A percentile compares a stretch with the other conserved stretches of the same genome.
These are phyloP conservation scores for Xylariomycetidae sp. DNA, from an alignment of 2,329 filamentous ascomycete species.

Conservation along the genomic window DNA sequence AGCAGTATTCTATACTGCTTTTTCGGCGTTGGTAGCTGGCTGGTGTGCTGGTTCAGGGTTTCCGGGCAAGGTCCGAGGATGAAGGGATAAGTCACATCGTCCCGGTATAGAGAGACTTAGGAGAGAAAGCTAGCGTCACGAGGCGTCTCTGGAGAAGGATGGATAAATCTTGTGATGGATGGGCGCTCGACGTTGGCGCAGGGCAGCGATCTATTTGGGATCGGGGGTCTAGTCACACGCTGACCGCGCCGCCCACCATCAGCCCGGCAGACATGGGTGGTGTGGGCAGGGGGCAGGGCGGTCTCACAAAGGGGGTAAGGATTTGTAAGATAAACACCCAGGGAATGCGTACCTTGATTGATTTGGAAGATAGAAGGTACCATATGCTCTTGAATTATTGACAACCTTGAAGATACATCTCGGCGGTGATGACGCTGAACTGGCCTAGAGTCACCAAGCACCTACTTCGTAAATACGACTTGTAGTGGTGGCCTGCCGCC, in stretches of 20 bases:
- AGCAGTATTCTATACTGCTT: slow-evolving; percentile 1
- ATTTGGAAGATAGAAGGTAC: too few relatives aligned
- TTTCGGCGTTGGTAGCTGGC: neutral
- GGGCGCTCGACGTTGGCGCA: neutral
- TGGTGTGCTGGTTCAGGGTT: slow-evolving; percentile 8
- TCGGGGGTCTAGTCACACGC: neutral
- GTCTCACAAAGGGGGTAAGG: neutral
- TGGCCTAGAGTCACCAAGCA: too few relatives aligned
- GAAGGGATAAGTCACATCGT: slow-evolving; percentile 22
- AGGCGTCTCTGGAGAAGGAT: slow-evolving; percentile 8
- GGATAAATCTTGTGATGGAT: slow-evolving; percentile 8
- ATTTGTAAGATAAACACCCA: too few relatives aligned
- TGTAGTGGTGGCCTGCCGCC: too few relatives aligned
- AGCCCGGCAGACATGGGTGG: neutral
- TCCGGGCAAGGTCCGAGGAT: slow-evolving; percentile 12
- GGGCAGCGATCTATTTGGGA: slow-evolving; percentile 12
- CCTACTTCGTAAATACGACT: too few relatives aligned
- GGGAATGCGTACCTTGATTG: too few relatives aligned
- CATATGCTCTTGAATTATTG: too few relatives aligned
- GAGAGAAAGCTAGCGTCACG: slow-evolving; percentile 17
- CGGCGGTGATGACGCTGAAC: too few relatives aligned
- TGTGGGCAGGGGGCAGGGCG: neutral
- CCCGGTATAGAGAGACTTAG: slow-evolving; percentile 10
- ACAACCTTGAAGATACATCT: too few relatives aligned
- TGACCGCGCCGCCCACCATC: neutral